Conservation (phyloP, 2,329 filamentous ascomycete genomes). For the Helminthosporium solani region DNA sequence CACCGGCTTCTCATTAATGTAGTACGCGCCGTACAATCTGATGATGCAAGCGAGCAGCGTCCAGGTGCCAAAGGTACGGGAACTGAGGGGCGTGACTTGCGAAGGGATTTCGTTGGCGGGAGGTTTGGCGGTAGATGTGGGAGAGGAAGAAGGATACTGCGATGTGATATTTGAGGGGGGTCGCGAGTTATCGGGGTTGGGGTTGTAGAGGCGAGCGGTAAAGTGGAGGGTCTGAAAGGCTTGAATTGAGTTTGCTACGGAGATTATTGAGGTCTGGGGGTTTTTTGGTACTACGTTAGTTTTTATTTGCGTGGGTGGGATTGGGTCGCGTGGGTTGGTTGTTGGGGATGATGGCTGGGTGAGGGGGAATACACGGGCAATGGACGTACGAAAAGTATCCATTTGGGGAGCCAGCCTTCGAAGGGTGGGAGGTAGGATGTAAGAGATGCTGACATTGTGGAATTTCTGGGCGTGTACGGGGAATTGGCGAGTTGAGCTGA, state of each 20-base stretch:
- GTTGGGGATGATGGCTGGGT: neutral
- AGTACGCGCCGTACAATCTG: slow-evolving; percentile 79
- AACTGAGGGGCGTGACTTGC: slow-evolving; percentile 70
- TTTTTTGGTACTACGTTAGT: slow-evolving; percentile 2
- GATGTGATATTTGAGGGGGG: slow-evolving; percentile 39
- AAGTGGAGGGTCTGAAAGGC: slow-evolving; percentile 48
- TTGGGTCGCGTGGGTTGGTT: neutral
- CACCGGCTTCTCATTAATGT: slow-evolving; percentile 69
- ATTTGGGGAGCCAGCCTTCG: slow-evolving; percentile 61
- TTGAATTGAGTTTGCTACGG: slow-evolving; percentile 82
- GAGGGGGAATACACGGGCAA: slow-evolving; percentile 7
- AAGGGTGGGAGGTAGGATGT: slow-evolving; percentile 46
- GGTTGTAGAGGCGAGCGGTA: slow-evolving; percentile 83
- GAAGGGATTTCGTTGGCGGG: slow-evolving; percentile 39
- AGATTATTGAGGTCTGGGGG: slow-evolving; percentile 73
- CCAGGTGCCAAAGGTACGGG: slow-evolving; percentile 84
- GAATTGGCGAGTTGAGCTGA: neutral
- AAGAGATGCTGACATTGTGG: slow-evolving; percentile 35
- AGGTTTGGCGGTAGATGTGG: slow-evolving; percentile 31
- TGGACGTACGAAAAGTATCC: slow-evolving; percentile 62
- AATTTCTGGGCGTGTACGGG: neutral
- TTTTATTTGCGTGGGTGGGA: slow-evolving; percentile 1
- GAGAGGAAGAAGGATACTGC: slow-evolving; percentile 58
- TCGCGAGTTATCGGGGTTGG: slow-evolving; percentile 49
- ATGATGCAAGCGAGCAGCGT: slow-evolving; percentile 76